A percentile compares a stretch with the other conserved stretches of the same genome.
Evolutionary conservation across 2,329 filamentous ascomycete species (phyloP).

Genomic region (Triangularia setosa): DNA sequence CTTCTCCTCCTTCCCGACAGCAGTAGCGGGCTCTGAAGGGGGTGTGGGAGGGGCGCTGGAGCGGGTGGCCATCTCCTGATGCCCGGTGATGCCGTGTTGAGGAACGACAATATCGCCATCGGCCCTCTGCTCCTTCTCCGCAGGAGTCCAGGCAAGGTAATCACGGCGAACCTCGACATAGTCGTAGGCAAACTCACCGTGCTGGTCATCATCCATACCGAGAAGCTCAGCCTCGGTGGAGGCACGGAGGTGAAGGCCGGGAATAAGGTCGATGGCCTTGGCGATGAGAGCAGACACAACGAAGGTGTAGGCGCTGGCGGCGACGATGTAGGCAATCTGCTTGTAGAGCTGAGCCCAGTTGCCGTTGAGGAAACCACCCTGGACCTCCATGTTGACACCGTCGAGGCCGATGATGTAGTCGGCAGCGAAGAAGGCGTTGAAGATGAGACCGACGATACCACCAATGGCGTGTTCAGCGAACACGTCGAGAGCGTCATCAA

Average conservation of each 20-base stretch:
- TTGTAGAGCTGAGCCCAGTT: constrained; percentile 73
- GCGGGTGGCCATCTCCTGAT: constrained; percentile 52
- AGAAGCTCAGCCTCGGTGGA: constrained; percentile 79
- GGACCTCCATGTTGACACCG: constrained; percentile 65
- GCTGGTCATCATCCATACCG: constrained; percentile 86
- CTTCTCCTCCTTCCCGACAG: constrained; percentile 12
- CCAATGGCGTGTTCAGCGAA: constrained; percentile 69
- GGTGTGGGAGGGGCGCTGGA: constrained; percentile 9
- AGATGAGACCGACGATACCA: constrained; percentile 65
- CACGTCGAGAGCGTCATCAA: constrained; percentile 69
- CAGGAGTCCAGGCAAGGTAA: constrained; percentile 83
- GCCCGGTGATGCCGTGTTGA: constrained; percentile 69
- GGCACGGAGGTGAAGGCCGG: constrained; percentile 74
- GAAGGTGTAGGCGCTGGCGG: constrained; percentile 65
- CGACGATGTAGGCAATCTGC: constrained; percentile 72
- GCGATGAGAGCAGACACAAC: constrained; percentile 70
- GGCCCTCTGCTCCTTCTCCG: constrained; percentile 60
- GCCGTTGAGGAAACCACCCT: constrained; percentile 71
- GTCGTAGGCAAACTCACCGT: constrained; percentile 86
- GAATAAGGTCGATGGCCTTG: constrained; percentile 69
- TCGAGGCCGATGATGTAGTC: constrained; percentile 70
- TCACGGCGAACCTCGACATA: constrained; percentile 83
- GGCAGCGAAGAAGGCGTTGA: constrained; percentile 69
- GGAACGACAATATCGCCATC: constrained; percentile 58
- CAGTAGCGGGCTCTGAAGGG: constrained; percentile 9